Percentiles rank a stretch among this genome's conserved stretches.
Evolutionary conservation across 345 rosid species (phyloP).

Genomic region (Citrus mangshanensis): DNA sequence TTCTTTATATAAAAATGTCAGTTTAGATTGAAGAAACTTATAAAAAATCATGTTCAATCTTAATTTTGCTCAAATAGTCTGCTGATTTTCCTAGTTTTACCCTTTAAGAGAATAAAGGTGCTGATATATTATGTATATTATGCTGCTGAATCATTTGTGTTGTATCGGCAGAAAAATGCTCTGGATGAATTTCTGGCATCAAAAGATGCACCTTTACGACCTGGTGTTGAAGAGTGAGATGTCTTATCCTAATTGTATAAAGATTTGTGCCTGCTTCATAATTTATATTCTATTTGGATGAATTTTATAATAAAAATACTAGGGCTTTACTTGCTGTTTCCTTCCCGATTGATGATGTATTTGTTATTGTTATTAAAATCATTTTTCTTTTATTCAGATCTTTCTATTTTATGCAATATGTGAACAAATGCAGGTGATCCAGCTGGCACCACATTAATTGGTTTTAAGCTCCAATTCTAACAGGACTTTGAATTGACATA

Average conservation of each 20-base stretch:
- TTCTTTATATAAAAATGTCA: not conserved
- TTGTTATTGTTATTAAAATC: not conserved
- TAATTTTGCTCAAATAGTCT: not conserved
- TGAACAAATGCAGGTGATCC: not conserved
- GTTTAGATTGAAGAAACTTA: not conserved
- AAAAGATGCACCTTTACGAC: slow-evolving; percentile 65
- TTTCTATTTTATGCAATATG: not conserved
- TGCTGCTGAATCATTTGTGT: slow-evolving; percentile 18
- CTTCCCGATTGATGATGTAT: not conserved
- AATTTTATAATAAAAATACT: not conserved
- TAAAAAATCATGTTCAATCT: not conserved
- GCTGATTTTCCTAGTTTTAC: not conserved
- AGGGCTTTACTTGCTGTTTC: not conserved
- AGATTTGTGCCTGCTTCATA: not conserved
- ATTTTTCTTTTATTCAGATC: not conserved
- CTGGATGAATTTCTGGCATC: slow-evolving; percentile 63
- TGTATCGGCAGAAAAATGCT: slow-evolving; percentile 69
- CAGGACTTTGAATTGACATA: not conserved
- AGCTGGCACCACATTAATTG: not conserved
- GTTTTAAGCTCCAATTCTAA: not conserved
- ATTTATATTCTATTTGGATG: not conserved
- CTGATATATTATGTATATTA: not conserved
- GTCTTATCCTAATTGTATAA: slow-evolving; percentile 9
- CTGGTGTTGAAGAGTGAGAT: slow-evolving; percentile 85
- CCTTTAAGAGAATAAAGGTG: not conserved